Percentiles rank a stretch among this genome's conserved stretches.
phyloP scores from a whole-genome alignment of 2,329 filamentous ascomycete genomes.

The Neophaeococcomyces mojaviensis region DNA sequence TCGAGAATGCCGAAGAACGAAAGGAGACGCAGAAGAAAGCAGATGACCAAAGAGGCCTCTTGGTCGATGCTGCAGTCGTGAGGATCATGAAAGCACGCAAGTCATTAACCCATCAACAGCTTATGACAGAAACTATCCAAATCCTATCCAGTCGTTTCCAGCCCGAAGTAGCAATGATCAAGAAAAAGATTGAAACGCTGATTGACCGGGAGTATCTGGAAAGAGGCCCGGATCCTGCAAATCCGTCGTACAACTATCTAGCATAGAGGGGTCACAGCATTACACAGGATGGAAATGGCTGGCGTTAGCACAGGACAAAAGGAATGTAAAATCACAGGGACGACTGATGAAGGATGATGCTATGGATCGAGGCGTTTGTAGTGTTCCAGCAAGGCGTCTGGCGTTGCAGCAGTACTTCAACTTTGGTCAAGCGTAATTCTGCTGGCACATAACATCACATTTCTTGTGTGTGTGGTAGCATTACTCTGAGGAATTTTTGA shows the following conservation, averaged over 20 bases:
- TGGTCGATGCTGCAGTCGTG: conserved; percentile 46
- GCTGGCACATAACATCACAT: no score
- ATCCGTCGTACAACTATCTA: conserved; percentile 26
- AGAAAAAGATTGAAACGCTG: conserved; percentile 45
- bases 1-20: conserved; percentile 63
- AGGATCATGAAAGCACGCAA: conserved; percentile 50
- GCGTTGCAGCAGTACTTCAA: background rate
- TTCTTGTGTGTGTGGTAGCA: no score
- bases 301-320: background rate
- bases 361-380: background rate
- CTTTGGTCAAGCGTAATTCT: no score
- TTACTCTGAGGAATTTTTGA: no score
- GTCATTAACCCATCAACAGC: conserved; percentile 38
- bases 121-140: conserved; percentile 44
- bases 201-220: conserved; percentile 49
- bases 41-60: conserved; percentile 41
- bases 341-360: background rate
- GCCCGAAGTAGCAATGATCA: conserved; percentile 47
- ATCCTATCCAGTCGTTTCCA: conserved; percentile 43
- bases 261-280: conserved; percentile 17
- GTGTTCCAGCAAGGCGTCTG: background rate
- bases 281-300: no score
- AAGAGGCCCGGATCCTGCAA: conserved; percentile 25
- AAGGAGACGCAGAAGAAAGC: conserved; percentile 44
- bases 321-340: background rate